Evolutionary conservation across 192 early-diverging fungal species (phyloP).

Genomic region (Coemansia sp.): DNA sequence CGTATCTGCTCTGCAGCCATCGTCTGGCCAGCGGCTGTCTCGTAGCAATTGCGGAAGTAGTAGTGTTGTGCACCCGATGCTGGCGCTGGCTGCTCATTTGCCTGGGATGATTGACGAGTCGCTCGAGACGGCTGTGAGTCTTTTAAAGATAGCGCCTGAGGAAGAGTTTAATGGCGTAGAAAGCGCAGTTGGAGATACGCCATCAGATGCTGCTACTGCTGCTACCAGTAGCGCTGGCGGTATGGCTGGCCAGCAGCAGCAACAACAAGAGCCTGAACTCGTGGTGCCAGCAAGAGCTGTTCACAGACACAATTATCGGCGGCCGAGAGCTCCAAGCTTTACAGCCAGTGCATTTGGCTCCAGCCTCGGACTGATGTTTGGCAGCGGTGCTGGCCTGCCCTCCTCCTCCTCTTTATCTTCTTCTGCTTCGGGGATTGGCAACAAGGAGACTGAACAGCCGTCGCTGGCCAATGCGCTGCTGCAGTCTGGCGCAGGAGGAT

Average conservation of each 20-base stretch:
- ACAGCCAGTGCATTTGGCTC: constrained; percentile 20
- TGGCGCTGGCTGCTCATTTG: constrained; percentile 31
- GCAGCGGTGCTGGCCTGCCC: constrained; percentile 5
- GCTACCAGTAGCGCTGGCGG: background rate
- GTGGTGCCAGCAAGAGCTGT: constrained; percentile 9
- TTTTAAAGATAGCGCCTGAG: background rate
- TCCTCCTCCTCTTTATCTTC: background rate
- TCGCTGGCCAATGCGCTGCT: constrained; percentile 4
- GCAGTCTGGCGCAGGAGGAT: constrained; percentile 6
- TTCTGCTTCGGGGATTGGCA: background rate
- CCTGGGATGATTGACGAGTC: constrained; percentile 27
- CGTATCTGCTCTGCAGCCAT: background rate
- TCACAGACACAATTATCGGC: constrained; percentile 20
- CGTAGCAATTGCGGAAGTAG: background rate
- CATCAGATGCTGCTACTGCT: background rate
- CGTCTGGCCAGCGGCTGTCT: background rate
- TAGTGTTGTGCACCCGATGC: constrained; percentile 13
- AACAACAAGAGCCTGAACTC: background rate
- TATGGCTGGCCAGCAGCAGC: background rate
- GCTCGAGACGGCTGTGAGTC: background rate
- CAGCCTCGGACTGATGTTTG: constrained; percentile 48
- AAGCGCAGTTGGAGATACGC: too few species aligned
- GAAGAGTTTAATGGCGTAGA: background rate
- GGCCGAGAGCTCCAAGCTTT: constrained; percentile 22
- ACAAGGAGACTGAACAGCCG: background rate